Evolutionary conservation across 129 eudicot species (phyloP).

Genomic region (Scalesia atractyloides): DNA sequence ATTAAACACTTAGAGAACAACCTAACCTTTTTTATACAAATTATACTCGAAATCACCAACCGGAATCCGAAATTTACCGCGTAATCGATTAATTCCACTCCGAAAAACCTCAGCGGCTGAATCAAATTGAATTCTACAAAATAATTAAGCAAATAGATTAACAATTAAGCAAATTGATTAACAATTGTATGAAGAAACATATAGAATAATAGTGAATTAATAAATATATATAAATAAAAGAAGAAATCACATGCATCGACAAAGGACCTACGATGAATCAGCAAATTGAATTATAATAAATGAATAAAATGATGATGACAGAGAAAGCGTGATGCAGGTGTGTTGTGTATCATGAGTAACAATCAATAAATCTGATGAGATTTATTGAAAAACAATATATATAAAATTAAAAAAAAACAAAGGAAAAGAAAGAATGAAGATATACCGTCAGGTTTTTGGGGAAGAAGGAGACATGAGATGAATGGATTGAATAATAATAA

Average conservation of each 20-base stretch:
- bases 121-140: neutral
- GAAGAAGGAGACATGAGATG: too few relatives aligned
- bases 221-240: neutral
- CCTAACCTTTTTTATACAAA: conserved; percentile 1
- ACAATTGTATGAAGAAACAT: neutral
- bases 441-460: too few relatives aligned
- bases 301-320: conserved; percentile 3
- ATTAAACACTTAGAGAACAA: neutral
- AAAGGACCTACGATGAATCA: conserved; percentile 21
- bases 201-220: neutral
- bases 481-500: too few relatives aligned
- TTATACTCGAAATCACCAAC: conserved; percentile 27
- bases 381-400: too few relatives aligned
- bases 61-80: conserved; percentile 10
- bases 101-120: neutral
- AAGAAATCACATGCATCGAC: conserved; percentile 18
- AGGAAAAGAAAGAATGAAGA: neutral
- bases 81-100: conserved; percentile 22
- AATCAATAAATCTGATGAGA: conserved; percentile 13
- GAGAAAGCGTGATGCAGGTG: conserved; percentile 10
- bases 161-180: conserved; percentile 1
- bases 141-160: neutral
- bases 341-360: conserved; percentile 14
- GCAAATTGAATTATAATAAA: neutral
- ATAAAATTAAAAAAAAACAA: neutral